Evolutionary conservation across 2,329 filamentous ascomycete genomes (phyloP), one percentile per base, ranked within the genome.

Genomic region (Alternaria sp.): DNA sequence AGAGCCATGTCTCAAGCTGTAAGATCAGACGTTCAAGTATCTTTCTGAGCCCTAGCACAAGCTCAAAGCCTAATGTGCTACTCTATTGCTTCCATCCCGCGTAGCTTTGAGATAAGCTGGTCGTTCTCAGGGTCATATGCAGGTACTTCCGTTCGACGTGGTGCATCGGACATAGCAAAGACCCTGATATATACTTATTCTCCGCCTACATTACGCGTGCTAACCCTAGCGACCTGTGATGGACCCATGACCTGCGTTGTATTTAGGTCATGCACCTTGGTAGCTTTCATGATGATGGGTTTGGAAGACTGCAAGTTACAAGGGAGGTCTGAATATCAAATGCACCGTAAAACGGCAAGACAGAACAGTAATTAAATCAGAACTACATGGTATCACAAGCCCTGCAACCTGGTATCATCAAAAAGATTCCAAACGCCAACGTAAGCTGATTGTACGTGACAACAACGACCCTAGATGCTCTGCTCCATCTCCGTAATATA

Each of bases 401-500:
- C 18, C 18, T 41, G 38, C 38, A 41, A 41, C 38, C 38, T 60
- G 57, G 57, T 60, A 60, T 60, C 57, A 57, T 55, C 16, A 24
- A 43, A 44, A 34, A 59, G n/a, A 41, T 24, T 34, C 48, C 42
- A 57, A 64, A 62, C 63, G 42, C 59, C 61, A 32, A 54, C 62
- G 48, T 63, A 18, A 63, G 36, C 51, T 42, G 43, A 49, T 44
- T 26, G 22, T 32, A 46, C 24, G 18, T 11, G 20, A 26, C 43
- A 54, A 52, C 47, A 49, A 44, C 44, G 3, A 14, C 1, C n/a
- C 59, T 51, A 75, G 18, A 77, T 77, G 52, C 89, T 90, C 80
- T 97, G 94, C 81, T 98, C 95, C 94, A 99, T 97, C 84, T 99
- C 95, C 5, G 92, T 96, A 75, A 99, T 96, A 83, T 99, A 99